phyloP scores from a whole-genome alignment of 1,139 yeast species.

The Pichia sp. region DNA sequence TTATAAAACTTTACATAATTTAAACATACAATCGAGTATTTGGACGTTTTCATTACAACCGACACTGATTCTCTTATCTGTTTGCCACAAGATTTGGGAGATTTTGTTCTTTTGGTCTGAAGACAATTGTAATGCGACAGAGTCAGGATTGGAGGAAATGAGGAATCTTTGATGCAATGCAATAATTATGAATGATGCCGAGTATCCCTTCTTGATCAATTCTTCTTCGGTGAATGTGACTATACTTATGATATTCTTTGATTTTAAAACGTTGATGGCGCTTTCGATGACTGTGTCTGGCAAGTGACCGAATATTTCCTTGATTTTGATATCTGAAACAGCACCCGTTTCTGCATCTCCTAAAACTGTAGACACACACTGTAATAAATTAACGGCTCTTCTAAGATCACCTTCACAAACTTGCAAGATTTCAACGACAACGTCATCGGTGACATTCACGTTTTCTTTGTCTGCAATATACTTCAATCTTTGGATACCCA shows the following conservation, averaged over 20 bases:
- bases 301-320: conserved; percentile 86
- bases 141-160: conserved; percentile 35
- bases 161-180: conserved; percentile 80
- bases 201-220: conserved; percentile 76
- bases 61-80: conserved; percentile 72
- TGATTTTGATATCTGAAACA: conserved; percentile 20
- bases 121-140: conserved; percentile 31
- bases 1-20: conserved; percentile 47
- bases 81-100: conserved; percentile 63
- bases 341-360: conserved; percentile 16
- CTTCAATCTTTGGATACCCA: conserved; percentile 66
- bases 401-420: conserved; percentile 89
- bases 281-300: conserved; percentile 52
- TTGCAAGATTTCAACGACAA: conserved; percentile 58
- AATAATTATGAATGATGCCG: conserved; percentile 74
- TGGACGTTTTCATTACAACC: conserved; percentile 94
- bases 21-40: conserved; percentile 64
- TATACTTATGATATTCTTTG: conserved; percentile 43
- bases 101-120: conserved; percentile 62
- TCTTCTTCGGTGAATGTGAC: conserved; percentile 47
- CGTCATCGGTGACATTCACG: conserved; percentile 47
- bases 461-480: conserved; percentile 59
- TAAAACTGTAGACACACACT: conserved; percentile 67
- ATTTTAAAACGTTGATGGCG: conserved; percentile 41
- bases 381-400: conserved; percentile 87